Conservation (phyloP, 306 rosid species). For the Hylodesmum podocarpum region DNA sequence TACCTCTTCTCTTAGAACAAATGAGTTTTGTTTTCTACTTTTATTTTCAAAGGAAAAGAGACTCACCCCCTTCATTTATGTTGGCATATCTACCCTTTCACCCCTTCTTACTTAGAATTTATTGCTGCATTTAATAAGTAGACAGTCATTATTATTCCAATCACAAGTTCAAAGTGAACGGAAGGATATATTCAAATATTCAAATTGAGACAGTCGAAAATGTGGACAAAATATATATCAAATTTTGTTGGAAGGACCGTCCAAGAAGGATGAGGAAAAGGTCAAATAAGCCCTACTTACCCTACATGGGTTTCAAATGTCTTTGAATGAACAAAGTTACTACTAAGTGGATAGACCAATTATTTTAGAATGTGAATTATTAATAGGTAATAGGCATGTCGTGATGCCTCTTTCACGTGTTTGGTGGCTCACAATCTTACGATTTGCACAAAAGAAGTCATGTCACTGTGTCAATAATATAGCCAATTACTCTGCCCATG, state of each 20-base stretch:
- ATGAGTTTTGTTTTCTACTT: background rate
- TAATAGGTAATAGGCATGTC: slow-evolving; percentile 27
- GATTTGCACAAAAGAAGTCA: slow-evolving; percentile 29
- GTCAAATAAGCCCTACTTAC: slow-evolving; percentile 33
- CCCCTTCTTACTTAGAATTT: slow-evolving; percentile 40
- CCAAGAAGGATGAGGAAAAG: background rate
- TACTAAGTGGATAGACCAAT: slow-evolving; percentile 19
- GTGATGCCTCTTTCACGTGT: slow-evolving; percentile 31
- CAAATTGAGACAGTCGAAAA: slow-evolving; percentile 31
- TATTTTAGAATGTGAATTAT: slow-evolving; percentile 25
- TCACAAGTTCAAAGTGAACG: slow-evolving; percentile 44
- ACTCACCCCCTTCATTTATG: slow-evolving; percentile 42
- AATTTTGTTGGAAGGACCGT: background rate
- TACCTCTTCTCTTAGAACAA: background rate
- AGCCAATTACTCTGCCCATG: background rate
- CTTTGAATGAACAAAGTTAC: background rate
- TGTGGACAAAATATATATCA: slow-evolving; percentile 19
- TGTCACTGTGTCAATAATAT: slow-evolving; percentile 9
- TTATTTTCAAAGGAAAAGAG: background rate
- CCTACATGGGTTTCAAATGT: background rate
- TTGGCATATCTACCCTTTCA: slow-evolving; percentile 36
- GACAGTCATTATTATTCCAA: slow-evolving; percentile 34
- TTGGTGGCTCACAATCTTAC: slow-evolving; percentile 42
- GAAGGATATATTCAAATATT: slow-evolving; percentile 29
- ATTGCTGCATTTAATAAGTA: slow-evolving; percentile 41